Conservation (phyloP, 2,329 filamentous ascomycete genomes). For the Colletotrichum destructivum region DNA sequence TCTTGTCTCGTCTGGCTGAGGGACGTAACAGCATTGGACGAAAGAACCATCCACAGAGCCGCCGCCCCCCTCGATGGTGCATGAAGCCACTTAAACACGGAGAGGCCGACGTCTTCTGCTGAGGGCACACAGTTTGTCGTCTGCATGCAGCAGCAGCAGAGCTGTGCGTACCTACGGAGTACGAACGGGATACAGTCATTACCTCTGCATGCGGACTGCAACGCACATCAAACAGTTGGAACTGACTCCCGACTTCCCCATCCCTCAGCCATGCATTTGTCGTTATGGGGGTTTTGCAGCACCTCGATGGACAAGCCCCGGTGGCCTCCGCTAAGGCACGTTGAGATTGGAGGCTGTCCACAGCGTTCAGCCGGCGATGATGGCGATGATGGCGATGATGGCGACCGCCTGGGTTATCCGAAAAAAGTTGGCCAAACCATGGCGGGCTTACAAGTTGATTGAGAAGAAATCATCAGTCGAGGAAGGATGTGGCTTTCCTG, state of each 20-base stretch:
- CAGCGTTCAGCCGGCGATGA: constrained; percentile 30
- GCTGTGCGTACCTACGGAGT: not conserved
- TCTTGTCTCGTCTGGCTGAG: not conserved
- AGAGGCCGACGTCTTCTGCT: constrained; percentile 3
- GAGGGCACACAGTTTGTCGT: constrained; percentile 4
- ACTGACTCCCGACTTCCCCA: constrained; percentile 3
- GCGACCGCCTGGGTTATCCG: constrained; percentile 9
- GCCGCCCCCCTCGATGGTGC: constrained; percentile 23
- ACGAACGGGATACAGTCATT: not conserved
- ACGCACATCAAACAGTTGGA: not conserved
- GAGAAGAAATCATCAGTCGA: not conserved
- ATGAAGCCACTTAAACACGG: constrained; percentile 36
- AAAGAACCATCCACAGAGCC: constrained; percentile 14
- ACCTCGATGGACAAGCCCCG: constrained; percentile 13
- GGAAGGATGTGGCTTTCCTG: not conserved
- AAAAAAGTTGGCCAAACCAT: constrained; percentile 1
- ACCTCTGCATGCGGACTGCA: constrained; percentile 14
- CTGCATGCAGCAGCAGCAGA: constrained; percentile 17
- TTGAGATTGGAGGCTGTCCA: constrained; percentile 34
- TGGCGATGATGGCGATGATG: constrained; percentile 28
- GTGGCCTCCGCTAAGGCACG: constrained; percentile 30
- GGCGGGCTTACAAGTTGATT: constrained; percentile 2
- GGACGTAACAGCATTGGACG: constrained; percentile 17
- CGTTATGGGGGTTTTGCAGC: constrained; percentile 28
- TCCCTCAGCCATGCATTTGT: constrained; percentile 21